Evolutionary conservation across 2,329 filamentous ascomycete species (phyloP), one percentile per base, ranked within the genome.

Genomic region (Graphilbum fragrans): DNA sequence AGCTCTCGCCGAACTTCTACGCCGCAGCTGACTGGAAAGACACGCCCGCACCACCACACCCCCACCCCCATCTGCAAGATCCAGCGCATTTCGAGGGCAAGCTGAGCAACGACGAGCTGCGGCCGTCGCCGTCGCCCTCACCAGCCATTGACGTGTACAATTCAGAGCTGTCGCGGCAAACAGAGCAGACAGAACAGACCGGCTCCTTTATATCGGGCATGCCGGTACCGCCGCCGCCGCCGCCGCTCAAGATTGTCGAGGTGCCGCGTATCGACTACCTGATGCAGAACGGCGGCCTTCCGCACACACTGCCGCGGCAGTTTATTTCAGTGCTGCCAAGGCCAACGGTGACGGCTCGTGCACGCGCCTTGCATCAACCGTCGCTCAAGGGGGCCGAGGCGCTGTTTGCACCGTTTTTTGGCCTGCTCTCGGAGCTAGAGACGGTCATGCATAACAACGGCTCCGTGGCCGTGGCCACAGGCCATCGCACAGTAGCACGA

Each of bases 401-500:
- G 14, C 67, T 95, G 5, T 96, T 95, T 55, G 75, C 82, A 5
- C 86, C 86, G 0, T 86, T 92, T 50, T 82, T 84, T 57, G 80
- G 77, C 48, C 70, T 95, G 2, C 69, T 98, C 19, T 83, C 94
- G 50, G 83, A 94, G 54, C 96, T 94, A 56, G 75, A 82, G 48
- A 72, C 75, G 3, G 88, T 98, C 4, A 70, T 96, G 47, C 67
- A 72, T 34, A 87, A 82, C 47, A 86, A 83, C 51, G 92, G 92
- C 4, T 96, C 90, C 0, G 66, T 98, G 5, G 92, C 92, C 3
- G 92, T 96, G 2, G 92, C 92, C 16, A 96, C 90, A 0, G 92
- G 92, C 6, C 94, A 96, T 58, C 79, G 86, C 41, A 95, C 90
- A 0, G 84, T 96, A n/a, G 92, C 92, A 4, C 79, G 92, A 5